A percentile compares a stretch with the other conserved stretches of the same genome.
phyloP scores from a whole-genome alignment of 305 asterid species.

The Solanum hybrid region DNA sequence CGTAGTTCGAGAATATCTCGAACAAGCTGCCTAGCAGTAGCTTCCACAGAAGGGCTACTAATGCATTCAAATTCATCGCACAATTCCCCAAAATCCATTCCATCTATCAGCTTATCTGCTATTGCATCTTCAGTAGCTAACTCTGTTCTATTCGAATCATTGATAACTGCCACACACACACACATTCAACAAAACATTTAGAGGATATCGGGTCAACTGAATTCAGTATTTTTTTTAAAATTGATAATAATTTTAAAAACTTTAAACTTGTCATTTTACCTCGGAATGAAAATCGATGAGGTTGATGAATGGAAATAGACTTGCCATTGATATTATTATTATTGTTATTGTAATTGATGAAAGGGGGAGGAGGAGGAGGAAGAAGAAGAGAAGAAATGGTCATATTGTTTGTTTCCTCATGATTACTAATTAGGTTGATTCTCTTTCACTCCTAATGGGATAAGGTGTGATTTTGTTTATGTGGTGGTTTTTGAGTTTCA shows the following conservation, averaged over 20 bases:
- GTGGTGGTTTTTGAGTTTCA: background rate
- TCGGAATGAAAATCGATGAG: constrained; percentile 7
- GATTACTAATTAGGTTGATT: background rate
- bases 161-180: constrained; percentile 37
- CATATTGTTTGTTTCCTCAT: constrained; percentile 23
- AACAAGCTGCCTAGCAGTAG: constrained; percentile 78
- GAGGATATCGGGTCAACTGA: background rate
- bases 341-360: background rate
- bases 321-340: background rate
- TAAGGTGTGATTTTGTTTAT: constrained; percentile 7
- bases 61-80: constrained; percentile 87
- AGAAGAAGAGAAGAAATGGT: constrained; percentile 12
- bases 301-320: constrained; percentile 3
- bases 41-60: constrained; percentile 80
- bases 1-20: constrained; percentile 89
- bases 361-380: background rate
- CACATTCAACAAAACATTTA: background rate
- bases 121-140: constrained; percentile 20
- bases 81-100: constrained; percentile 79
- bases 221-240: background rate
- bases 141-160: constrained; percentile 44
- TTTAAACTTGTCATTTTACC: constrained; percentile 8
- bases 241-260: background rate
- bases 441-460: background rate
- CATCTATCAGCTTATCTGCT: constrained; percentile 61